These are phyloP conservation scores for Microbotryum intermedium DNA, from an alignment of 1,284 basidiomycete genomes.

Conservation along the genomic window DNA sequence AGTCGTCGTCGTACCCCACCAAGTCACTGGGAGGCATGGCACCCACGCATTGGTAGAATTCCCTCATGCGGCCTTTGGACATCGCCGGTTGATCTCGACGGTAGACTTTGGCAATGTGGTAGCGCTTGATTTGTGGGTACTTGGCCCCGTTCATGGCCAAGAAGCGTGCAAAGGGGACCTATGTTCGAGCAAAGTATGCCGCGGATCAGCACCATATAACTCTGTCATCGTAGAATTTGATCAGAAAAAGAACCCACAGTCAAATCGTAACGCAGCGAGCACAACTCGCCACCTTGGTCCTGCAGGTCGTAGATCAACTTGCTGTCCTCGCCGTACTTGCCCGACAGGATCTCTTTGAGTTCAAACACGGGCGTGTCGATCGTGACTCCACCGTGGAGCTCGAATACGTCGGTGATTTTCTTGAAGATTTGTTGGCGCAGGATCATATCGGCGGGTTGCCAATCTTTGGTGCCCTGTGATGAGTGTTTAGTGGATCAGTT, in stretches of 20 bases:
- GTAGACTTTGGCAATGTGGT: slow-evolving; percentile 98
- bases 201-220: neutral
- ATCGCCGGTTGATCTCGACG: slow-evolving; percentile 93
- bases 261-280: slow-evolving; percentile 89
- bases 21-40: neutral
- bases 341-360: slow-evolving; percentile 87
- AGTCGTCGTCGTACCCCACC: neutral
- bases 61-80: slow-evolving; percentile 95
- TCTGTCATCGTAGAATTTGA: too few relatives aligned
- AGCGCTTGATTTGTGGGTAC: slow-evolving; percentile 64
- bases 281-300: slow-evolving; percentile 98
- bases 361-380: slow-evolving; percentile 98
- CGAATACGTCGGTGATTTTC: slow-evolving; percentile 80
- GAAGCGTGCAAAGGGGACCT: slow-evolving; percentile 85
- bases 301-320: slow-evolving; percentile 97
- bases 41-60: slow-evolving; percentile 94
- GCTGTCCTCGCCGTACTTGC: slow-evolving; percentile 94
- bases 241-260: slow-evolving; percentile 50
- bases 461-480: slow-evolving; percentile 82
- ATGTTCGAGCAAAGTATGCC: neutral
- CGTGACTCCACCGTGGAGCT: slow-evolving; percentile 78
- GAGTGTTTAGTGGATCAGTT: too few relatives aligned
- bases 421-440: slow-evolving; percentile 83
- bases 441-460: slow-evolving; percentile 88
- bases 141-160: slow-evolving; percentile 85